Evolutionary conservation across 352 stramenopile genomes (phyloP), one percentile per base, ranked within the genome.

Genomic region (Phytopythium aichiense): DNA sequence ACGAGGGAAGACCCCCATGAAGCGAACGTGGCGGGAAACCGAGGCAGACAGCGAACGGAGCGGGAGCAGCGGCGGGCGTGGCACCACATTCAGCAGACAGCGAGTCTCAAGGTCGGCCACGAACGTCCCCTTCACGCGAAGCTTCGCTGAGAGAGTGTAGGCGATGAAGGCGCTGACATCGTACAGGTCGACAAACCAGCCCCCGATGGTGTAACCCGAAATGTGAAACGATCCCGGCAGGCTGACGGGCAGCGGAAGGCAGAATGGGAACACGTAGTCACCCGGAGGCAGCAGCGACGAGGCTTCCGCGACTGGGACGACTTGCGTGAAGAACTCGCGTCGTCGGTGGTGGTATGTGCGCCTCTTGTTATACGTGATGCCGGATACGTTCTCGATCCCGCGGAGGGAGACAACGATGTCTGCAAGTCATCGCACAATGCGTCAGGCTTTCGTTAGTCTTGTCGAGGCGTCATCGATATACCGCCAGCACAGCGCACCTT

Each of bases 401-500:
- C 42, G 20, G 15, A 48, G 6, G 0, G 15, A n/a, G 6, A 48
- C 42, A 1, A 12, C 42, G 20, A 48, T 48, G 20, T 48, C 42
- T 48, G 20, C 18, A 48, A 48, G 35, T 2, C 35, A 40, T 31
- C 28, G 4, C 28, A 31, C 28, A 31, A 31, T 7, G 28, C 7
- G 35, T 11, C 8, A 15, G 35, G 35, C 12, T 4, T 11, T 15
- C 12, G 35, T 40, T 40, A 15, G 35, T 15, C 35, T 40, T 7
- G 35, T 16, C 31, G 35, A 40, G 9, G 6, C 35, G 12, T 4
- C 35, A 40, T 16, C 35, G 12, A 15, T 15, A 16, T 8, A 40
- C 35, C 1, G 35, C 7, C 38, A 51, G 45, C n/a, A 28, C 1
- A 16, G 6, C 45, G 22, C n/a, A 51, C 45, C 64, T 74, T 74